Conservation (phyloP, 2,329 filamentous ascomycete species). For the Cladophialophora carrionii region DNA sequence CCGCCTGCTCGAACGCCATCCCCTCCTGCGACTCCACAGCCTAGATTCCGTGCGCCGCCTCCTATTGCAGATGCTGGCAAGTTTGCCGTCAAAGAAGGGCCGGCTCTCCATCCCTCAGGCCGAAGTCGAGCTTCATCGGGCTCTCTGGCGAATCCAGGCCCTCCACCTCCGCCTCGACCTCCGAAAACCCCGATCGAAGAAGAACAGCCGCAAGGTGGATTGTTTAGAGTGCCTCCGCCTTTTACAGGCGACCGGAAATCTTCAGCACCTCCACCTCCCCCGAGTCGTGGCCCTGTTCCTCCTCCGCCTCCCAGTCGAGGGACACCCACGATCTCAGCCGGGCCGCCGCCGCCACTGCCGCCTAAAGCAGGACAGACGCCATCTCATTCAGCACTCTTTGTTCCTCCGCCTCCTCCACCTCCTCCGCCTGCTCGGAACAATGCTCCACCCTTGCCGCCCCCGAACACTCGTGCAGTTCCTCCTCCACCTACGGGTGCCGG, state of each 20-base stretch:
- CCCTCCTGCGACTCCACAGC: slow-evolving; percentile 64
- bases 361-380: slow-evolving; percentile 44
- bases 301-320: slow-evolving; percentile 67
- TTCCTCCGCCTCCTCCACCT: slow-evolving; percentile 54
- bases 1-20: slow-evolving; percentile 69
- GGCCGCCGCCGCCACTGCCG: slow-evolving; percentile 75
- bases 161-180: slow-evolving; percentile 69
- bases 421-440: slow-evolving; percentile 50
- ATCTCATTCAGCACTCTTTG: slow-evolving; percentile 25
- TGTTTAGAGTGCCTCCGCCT: slow-evolving; percentile 77
- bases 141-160: slow-evolving; percentile 58
- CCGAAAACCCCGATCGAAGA: slow-evolving; percentile 74
- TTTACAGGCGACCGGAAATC: slow-evolving; percentile 69
- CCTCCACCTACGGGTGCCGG: slow-evolving; percentile 50
- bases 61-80: slow-evolving; percentile 88
- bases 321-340: slow-evolving; percentile 48
- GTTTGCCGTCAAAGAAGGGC: slow-evolving; percentile 64
- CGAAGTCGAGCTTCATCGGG: slow-evolving; percentile 56
- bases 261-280: slow-evolving; percentile 71
- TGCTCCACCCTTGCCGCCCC: slow-evolving; percentile 61
- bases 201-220: slow-evolving; percentile 54
- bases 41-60: slow-evolving; percentile 80
- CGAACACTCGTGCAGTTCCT: slow-evolving; percentile 51
- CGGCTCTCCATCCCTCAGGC: slow-evolving; percentile 51
- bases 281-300: slow-evolving; percentile 70